A percentile compares a stretch with the other conserved stretches of the same genome.
Evolutionary conservation across 2,329 filamentous ascomycete genomes (phyloP).

Genomic region (Grosmannia clavigera): DNA sequence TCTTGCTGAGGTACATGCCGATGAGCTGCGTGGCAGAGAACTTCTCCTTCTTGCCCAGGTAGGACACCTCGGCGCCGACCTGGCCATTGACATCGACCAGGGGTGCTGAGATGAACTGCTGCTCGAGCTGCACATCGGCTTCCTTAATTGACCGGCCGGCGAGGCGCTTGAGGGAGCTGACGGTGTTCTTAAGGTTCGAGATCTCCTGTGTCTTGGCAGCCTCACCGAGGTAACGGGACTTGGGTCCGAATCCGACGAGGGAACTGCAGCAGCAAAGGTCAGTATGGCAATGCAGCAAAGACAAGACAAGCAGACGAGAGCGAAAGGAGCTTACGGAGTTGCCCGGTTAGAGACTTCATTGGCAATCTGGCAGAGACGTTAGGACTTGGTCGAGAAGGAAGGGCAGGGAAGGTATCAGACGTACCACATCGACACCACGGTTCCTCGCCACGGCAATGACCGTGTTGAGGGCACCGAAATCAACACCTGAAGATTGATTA

Average conservation of each 20-base stretch:
- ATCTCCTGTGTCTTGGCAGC: slow-evolving; percentile 97
- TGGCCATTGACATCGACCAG: slow-evolving; percentile 87
- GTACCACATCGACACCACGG: slow-evolving; percentile 95
- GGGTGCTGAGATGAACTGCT: slow-evolving; percentile 75
- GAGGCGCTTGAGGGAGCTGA: slow-evolving; percentile 83
- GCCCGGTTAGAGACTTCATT: slow-evolving; percentile 99
- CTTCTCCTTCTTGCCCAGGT: slow-evolving; percentile 86
- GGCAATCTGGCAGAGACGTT: slow-evolving; percentile 54
- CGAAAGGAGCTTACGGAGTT: slow-evolving; percentile 70
- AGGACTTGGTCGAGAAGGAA: slow-evolving; percentile 1
- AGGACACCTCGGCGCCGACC: slow-evolving; percentile 86
- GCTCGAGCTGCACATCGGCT: slow-evolving; percentile 86
- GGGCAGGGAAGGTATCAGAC: slow-evolving; percentile 28
- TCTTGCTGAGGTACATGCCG: slow-evolving; percentile 91
- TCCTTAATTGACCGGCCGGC: slow-evolving; percentile 77
- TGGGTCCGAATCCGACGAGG: slow-evolving; percentile 88
- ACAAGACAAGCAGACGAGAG: too few species aligned
- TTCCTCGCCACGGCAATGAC: slow-evolving; percentile 96
- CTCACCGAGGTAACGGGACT: slow-evolving; percentile 89
- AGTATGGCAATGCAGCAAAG: not conserved
- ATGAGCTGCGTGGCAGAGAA: slow-evolving; percentile 91
- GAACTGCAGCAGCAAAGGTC: slow-evolving; percentile 42
- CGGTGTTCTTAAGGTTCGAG: slow-evolving; percentile 98
- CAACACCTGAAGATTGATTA: slow-evolving; percentile 48
- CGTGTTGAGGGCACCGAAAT: slow-evolving; percentile 94